Evolutionary conservation across 1,139 yeast genomes (phyloP).

Genomic region (Debaryomycetaceae sp.): DNA sequence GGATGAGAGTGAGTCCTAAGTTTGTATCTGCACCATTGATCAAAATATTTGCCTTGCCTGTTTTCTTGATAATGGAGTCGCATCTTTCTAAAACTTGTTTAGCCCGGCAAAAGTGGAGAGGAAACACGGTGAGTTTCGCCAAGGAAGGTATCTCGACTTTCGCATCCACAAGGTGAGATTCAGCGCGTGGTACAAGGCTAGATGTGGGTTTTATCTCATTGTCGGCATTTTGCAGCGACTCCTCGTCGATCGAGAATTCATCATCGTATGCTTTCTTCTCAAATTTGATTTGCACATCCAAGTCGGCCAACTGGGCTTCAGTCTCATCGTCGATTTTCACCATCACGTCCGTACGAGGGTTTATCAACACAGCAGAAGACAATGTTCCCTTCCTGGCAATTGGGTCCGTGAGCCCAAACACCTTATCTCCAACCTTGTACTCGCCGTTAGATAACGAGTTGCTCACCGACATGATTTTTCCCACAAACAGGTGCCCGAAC

Average conservation of each 20-base stretch:
- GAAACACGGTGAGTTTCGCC: conserved; percentile 35
- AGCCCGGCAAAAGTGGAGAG: conserved; percentile 38
- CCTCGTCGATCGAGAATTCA: conserved; percentile 8
- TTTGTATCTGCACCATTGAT: conserved; percentile 47
- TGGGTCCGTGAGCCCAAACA: conserved; percentile 38
- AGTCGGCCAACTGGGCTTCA: conserved; percentile 15
- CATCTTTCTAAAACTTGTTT: conserved; percentile 35
- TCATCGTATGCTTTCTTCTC: conserved; percentile 6
- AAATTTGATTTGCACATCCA: conserved; percentile 17
- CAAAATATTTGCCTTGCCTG: conserved; percentile 25
- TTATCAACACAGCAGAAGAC: conserved; percentile 31
- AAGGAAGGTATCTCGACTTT: conserved; percentile 22
- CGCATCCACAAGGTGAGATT: conserved; percentile 4
- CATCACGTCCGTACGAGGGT: conserved; percentile 32
- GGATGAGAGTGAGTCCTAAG: conserved; percentile 36
- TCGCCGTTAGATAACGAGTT: conserved; percentile 15
- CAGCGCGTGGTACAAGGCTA: conserved; percentile 1
- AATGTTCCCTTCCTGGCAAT: conserved; percentile 35
- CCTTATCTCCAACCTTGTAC: conserved; percentile 32
- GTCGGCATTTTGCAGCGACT: not conserved
- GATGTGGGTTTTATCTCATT: not conserved
- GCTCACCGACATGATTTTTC: conserved; percentile 33
- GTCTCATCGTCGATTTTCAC: conserved; percentile 26
- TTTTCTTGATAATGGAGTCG: conserved; percentile 9
- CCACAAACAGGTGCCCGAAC: conserved; percentile 43